Conservation (phyloP, 2,329 filamentous ascomycete genomes). For the Dactylonectria estremocensis region DNA sequence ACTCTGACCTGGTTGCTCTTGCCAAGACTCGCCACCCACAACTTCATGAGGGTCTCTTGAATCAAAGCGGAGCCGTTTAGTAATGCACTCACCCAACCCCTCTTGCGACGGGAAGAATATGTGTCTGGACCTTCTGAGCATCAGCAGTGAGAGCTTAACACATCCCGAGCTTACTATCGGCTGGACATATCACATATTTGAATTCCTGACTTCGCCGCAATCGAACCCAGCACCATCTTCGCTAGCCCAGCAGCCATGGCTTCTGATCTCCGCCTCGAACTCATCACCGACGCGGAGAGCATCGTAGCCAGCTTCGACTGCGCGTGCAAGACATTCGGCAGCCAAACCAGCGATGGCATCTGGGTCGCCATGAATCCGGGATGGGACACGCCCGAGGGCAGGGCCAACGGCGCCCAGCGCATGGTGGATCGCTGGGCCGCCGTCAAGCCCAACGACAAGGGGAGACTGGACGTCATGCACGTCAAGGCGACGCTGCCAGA, state of each 20-base stretch:
- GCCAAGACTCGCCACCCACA: constrained; percentile 4
- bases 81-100: background rate
- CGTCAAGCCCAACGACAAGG: constrained; percentile 58
- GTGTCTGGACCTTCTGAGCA: background rate
- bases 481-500: constrained; percentile 67
- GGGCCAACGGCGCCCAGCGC: constrained; percentile 52
- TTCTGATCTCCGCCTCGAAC: constrained; percentile 44
- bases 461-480: constrained; percentile 66
- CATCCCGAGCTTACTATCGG: background rate
- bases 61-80: constrained; percentile 3
- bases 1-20: background rate
- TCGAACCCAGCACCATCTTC: background rate
- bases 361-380: constrained; percentile 68
- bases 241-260: constrained; percentile 15
- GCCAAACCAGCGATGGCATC: constrained; percentile 65
- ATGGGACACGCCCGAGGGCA: constrained; percentile 67
- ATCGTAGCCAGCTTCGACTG: constrained; percentile 46
- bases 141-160: background rate
- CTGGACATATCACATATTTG: background rate
- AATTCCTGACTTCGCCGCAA: background rate
- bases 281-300: constrained; percentile 49
- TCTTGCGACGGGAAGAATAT: background rate
- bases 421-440: constrained; percentile 59
- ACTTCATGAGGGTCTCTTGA: background rate
- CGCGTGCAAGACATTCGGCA: constrained; percentile 60